These are phyloP conservation scores for Backusella macrospora DNA, from an alignment of 192 early-diverging fungal genomes.

Conservation along the genomic window DNA sequence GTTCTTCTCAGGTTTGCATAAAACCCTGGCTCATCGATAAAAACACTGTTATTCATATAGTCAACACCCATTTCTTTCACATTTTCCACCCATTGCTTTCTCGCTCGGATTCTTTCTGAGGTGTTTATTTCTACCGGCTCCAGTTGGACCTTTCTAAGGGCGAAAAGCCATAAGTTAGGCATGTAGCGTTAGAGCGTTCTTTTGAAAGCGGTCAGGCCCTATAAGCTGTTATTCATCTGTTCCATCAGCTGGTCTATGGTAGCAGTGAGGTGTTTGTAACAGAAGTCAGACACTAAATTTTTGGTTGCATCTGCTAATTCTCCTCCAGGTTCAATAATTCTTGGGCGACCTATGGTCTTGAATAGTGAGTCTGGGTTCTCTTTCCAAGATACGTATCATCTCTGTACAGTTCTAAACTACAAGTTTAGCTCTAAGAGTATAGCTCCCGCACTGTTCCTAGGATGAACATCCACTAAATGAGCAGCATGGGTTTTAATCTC, in stretches of 20 bases:
- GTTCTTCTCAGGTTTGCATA: conserved; percentile 4
- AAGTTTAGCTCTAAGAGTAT: not conserved
- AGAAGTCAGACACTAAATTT: too few species aligned
- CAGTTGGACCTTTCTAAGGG: not conserved
- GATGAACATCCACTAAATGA: conserved; percentile 1
- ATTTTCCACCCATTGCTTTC: conserved; percentile 7
- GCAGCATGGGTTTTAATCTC: conserved; percentile 1
- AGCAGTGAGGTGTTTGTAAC: not conserved
- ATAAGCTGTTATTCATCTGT: not conserved
- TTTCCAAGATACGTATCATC: not conserved
- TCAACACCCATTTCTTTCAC: not conserved
- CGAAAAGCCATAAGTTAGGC: not conserved
- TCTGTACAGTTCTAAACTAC: not conserved
- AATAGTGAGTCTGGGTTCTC: conserved; percentile 9
- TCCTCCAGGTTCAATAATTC: conserved; percentile 16
- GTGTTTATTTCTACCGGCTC: not conserved
- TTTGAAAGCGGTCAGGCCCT: not conserved
- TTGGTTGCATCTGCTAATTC: conserved; percentile 7
- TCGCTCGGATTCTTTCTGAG: not conserved
- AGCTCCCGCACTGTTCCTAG: not conserved
- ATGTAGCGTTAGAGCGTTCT: not conserved
- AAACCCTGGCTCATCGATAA: not conserved
- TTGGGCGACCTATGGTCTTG: conserved; percentile 17
- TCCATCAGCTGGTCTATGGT: conserved; percentile 10
- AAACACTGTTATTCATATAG: not conserved